phyloP scores from a whole-genome alignment of 441 rosid species.

The Omphalea diandra region DNA sequence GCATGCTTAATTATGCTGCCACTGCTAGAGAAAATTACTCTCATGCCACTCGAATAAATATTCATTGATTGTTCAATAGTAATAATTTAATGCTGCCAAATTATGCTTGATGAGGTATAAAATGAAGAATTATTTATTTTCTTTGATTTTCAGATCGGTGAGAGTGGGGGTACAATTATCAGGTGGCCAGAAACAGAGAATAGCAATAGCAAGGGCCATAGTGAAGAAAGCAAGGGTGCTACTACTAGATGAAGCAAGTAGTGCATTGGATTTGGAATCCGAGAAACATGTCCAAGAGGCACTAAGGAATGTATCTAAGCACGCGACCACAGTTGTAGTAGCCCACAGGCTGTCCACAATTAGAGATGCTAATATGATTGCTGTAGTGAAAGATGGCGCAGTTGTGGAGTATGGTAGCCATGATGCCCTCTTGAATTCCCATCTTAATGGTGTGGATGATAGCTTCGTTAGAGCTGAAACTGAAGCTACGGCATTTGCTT shows the following conservation, averaged over 20 bases:
- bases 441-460: constrained; percentile 54
- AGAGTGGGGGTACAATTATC: constrained; percentile 66
- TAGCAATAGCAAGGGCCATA: constrained; percentile 73
- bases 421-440: constrained; percentile 51
- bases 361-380: constrained; percentile 53
- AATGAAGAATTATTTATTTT: background rate
- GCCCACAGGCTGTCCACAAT: constrained; percentile 66
- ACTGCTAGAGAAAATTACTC: too few species aligned
- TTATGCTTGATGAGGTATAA: too few species aligned
- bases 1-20: too few species aligned
- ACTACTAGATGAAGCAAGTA: constrained; percentile 67
- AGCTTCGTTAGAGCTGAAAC: constrained; percentile 48
- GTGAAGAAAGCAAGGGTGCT: constrained; percentile 54
- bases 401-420: constrained; percentile 64
- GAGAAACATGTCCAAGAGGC: constrained; percentile 65
- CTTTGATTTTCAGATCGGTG: constrained; percentile 46
- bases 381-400: constrained; percentile 49
- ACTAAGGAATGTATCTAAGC: constrained; percentile 40
- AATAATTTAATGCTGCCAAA: background rate
- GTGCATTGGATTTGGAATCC: constrained; percentile 76
- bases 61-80: too few species aligned
- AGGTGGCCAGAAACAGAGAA: constrained; percentile 81
- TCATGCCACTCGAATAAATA: too few species aligned
- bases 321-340: constrained; percentile 52
- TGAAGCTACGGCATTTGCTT: constrained; percentile 57